phyloP scores from a whole-genome alignment of 768 basidiomycete genomes.

The Trametes meyenii region DNA sequence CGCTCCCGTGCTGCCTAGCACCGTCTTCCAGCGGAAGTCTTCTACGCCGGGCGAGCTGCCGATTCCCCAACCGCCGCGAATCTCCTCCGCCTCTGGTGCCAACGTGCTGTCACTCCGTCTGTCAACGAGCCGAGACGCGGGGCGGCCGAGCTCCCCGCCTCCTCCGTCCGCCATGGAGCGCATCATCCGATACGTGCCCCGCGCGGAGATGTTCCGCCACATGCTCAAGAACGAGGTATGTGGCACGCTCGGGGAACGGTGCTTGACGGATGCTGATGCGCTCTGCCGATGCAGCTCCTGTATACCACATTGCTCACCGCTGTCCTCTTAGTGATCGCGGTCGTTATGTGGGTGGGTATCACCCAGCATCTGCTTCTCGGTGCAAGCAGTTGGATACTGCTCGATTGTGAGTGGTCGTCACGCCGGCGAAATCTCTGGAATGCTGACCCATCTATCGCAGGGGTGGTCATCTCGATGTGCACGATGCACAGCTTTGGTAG shows the following conservation, averaged over 20 bases:
- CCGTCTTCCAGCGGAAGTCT: conserved; percentile 29
- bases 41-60: conserved; percentile 25
- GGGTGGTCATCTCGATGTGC: conserved; percentile 57
- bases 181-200: conserved; percentile 51
- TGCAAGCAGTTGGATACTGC: conserved; percentile 52
- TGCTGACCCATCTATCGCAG: conserved; percentile 36
- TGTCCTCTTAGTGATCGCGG: conserved; percentile 49
- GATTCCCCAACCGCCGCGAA: conserved; percentile 23
- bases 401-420: conserved; percentile 53
- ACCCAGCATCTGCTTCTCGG: conserved; percentile 48
- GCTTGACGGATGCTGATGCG: neutral
- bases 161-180: conserved; percentile 38
- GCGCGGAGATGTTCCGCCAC: conserved; percentile 54
- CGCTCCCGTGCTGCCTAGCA: conserved; percentile 15
- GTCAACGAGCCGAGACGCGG: conserved; percentile 4
- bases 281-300: conserved; percentile 42
- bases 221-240: conserved; percentile 69
- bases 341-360: conserved; percentile 54
- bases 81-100: conserved; percentile 14
- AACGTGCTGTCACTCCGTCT: conserved; percentile 11
- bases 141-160: conserved; percentile 19
- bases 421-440: neutral
- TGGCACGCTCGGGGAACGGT: neutral
- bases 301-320: conserved; percentile 58
- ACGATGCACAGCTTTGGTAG: conserved; percentile 62